phyloP scores from a whole-genome alignment of 306 rosid species.

The Lupinus albus region DNA sequence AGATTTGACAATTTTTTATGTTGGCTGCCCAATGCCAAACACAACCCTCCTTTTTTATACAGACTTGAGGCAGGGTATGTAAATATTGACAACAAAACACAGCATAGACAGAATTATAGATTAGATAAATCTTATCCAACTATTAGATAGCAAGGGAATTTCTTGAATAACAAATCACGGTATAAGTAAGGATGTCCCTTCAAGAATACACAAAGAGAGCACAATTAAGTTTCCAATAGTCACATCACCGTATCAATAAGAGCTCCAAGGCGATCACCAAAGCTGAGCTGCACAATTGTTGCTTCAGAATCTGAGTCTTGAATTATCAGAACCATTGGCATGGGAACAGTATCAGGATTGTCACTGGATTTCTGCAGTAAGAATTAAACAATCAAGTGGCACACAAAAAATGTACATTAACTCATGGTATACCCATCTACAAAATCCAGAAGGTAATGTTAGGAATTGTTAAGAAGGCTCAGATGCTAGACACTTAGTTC shows the following conservation, averaged over 20 bases:
- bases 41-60: neutral
- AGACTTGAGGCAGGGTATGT: neutral
- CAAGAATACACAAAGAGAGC: constrained; percentile 14
- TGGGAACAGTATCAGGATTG: constrained; percentile 60
- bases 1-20: neutral
- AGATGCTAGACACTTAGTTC: no score
- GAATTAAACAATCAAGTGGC: constrained; percentile 37
- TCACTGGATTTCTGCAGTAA: constrained; percentile 59
- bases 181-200: constrained; percentile 10
- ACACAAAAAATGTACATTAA: constrained; percentile 11
- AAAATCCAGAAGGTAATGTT: no score
- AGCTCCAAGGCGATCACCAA: constrained; percentile 99
- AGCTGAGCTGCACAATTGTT: constrained; percentile 86
- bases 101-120: neutral
- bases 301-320: constrained; percentile 89
- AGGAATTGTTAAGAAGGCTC: no score
- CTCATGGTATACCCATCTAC: constrained; percentile 23
- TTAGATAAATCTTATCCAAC: constrained; percentile 22
- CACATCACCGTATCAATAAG: constrained; percentile 84
- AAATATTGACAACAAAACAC: neutral
- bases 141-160: constrained; percentile 12
- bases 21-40: neutral
- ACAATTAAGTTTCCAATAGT: neutral
- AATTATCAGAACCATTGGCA: constrained; percentile 81
- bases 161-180: constrained; percentile 29